Percentiles rank a stretch among this genome's conserved stretches.
These are phyloP conservation scores for Colletotrichum sp. DNA, from an alignment of 2,329 filamentous ascomycete species.

Conservation along the genomic window DNA sequence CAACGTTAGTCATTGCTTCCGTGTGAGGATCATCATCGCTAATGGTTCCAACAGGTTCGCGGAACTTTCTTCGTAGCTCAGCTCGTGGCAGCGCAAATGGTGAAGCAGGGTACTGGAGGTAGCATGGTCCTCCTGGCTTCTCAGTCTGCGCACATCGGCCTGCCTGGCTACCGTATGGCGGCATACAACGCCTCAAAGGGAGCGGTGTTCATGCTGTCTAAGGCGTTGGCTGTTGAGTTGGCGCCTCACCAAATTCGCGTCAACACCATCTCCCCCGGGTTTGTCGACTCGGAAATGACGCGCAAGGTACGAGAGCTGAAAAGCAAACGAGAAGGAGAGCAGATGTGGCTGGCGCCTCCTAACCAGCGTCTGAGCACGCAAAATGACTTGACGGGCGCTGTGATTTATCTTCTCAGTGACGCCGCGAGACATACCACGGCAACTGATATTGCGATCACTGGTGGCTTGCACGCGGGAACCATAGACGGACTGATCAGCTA, in stretches of 20 bases:
- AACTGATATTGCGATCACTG: slow-evolving; percentile 48
- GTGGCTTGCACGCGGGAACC: slow-evolving; percentile 44
- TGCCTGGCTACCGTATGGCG: slow-evolving; percentile 41
- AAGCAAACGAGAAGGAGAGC: slow-evolving; percentile 36
- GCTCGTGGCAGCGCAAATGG: slow-evolving; percentile 41
- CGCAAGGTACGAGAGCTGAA: slow-evolving; percentile 32
- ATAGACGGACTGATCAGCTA: slow-evolving; percentile 41
- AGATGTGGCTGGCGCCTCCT: slow-evolving; percentile 43
- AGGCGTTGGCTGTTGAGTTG: slow-evolving; percentile 41
- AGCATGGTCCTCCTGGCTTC: slow-evolving; percentile 45
- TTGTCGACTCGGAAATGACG: slow-evolving; percentile 41
- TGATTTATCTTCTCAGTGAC: slow-evolving; percentile 49
- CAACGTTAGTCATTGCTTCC: slow-evolving; percentile 34
- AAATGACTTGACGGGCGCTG: slow-evolving; percentile 46
- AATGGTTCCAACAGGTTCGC: slow-evolving; percentile 32
- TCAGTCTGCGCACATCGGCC: slow-evolving; percentile 39
- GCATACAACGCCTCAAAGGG: slow-evolving; percentile 50
- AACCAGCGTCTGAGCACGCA: slow-evolving; percentile 42
- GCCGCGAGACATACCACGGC: slow-evolving; percentile 47
- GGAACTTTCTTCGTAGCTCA: slow-evolving; percentile 48
- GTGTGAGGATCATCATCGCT: not conserved
- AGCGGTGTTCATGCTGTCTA: slow-evolving; percentile 43
- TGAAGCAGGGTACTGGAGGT: slow-evolving; percentile 41
- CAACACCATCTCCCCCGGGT: slow-evolving; percentile 43
- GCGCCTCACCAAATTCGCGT: slow-evolving; percentile 39